Percentiles rank a stretch among this genome's conserved stretches.
These are phyloP conservation scores for Phytophthora litchii DNA, from an alignment of 352 stramenopile genomes.

Conservation along the genomic window DNA sequence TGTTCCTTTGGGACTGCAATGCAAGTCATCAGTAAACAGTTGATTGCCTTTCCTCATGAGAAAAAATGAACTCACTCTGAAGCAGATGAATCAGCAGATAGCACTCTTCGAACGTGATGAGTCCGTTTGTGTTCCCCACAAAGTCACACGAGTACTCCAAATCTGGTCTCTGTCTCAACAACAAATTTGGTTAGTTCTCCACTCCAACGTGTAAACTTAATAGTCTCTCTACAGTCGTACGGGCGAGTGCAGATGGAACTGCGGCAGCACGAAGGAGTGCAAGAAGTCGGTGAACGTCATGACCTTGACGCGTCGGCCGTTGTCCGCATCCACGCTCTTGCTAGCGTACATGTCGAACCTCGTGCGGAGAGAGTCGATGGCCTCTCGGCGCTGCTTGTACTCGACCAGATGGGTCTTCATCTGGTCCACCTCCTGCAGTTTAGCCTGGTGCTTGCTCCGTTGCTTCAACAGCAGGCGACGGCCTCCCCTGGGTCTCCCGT, in stretches of 20 bases:
- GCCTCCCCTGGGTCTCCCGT: slow-evolving; percentile 14
- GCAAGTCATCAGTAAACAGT: neutral
- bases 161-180: slow-evolving; percentile 45
- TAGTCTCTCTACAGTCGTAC: slow-evolving; percentile 30
- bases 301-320: slow-evolving; percentile 32
- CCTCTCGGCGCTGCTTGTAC: slow-evolving; percentile 50
- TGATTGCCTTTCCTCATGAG: too few species aligned
- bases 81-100: slow-evolving; percentile 80
- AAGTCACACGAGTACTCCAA: slow-evolving; percentile 77
- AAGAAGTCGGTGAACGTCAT: slow-evolving; percentile 89
- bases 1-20: slow-evolving; percentile 69
- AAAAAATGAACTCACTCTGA: slow-evolving; percentile 52
- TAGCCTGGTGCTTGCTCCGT: slow-evolving; percentile 61
- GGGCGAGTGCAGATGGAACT: slow-evolving; percentile 64
- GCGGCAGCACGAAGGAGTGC: slow-evolving; percentile 73
- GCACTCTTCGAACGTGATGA: slow-evolving; percentile 86
- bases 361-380: slow-evolving; percentile 46
- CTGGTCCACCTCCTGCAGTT: slow-evolving; percentile 63
- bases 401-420: slow-evolving; percentile 75
- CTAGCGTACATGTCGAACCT: slow-evolving; percentile 71
- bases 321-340: slow-evolving; percentile 38
- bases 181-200: neutral
- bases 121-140: slow-evolving; percentile 65
- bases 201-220: slow-evolving; percentile 2
- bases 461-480: slow-evolving; percentile 63